Percentiles rank a stretch among this genome's conserved stretches.
These are phyloP conservation scores for Xylariales sp. DNA, from an alignment of 2,329 filamentous ascomycete genomes.

Conservation along the genomic window DNA sequence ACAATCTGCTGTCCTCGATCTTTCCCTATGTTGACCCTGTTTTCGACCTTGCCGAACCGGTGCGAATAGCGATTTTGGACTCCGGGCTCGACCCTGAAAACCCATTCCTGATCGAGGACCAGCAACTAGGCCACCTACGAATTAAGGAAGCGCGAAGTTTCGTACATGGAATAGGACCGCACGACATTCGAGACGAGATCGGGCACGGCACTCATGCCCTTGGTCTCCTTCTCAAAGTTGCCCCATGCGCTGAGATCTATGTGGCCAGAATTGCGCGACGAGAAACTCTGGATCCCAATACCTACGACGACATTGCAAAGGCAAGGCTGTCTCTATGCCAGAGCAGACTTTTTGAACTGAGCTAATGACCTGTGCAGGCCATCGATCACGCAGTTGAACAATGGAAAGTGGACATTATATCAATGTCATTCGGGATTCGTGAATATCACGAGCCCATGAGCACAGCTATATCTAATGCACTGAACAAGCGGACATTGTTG, in stretches of 20 bases:
- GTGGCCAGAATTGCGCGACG: slow-evolving; percentile 8
- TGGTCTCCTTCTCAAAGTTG: slow-evolving; percentile 11
- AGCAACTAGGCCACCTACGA: slow-evolving; percentile 3
- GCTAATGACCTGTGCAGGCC: slow-evolving; percentile 4
- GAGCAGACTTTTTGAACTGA: neutral
- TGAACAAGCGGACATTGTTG: neutral
- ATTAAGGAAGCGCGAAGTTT: slow-evolving; percentile 3
- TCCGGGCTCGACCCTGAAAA: slow-evolving; percentile 18
- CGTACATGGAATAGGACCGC: neutral
- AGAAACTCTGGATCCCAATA: neutral
- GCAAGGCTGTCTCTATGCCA: neutral
- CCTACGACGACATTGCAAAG: slow-evolving; percentile 5
- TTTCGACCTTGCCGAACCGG: slow-evolving; percentile 4
- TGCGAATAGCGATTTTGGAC: slow-evolving; percentile 24
- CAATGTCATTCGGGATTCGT: slow-evolving; percentile 22
- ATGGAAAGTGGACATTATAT: slow-evolving; percentile 27
- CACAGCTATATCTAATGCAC: neutral
- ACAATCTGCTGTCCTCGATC: slow-evolving; percentile 9
- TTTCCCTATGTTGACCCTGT: slow-evolving; percentile 3
- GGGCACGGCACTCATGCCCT: slow-evolving; percentile 23
- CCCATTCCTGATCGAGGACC: neutral
- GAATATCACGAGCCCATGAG: slow-evolving; percentile 6
- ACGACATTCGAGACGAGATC: slow-evolving; percentile 5
- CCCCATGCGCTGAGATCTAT: slow-evolving; percentile 18
- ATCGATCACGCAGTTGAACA: slow-evolving; percentile 9